These are phyloP conservation scores for Eimeria nieschulzi DNA, from an alignment of 169 alveolate species.

Conservation along the genomic window DNA sequence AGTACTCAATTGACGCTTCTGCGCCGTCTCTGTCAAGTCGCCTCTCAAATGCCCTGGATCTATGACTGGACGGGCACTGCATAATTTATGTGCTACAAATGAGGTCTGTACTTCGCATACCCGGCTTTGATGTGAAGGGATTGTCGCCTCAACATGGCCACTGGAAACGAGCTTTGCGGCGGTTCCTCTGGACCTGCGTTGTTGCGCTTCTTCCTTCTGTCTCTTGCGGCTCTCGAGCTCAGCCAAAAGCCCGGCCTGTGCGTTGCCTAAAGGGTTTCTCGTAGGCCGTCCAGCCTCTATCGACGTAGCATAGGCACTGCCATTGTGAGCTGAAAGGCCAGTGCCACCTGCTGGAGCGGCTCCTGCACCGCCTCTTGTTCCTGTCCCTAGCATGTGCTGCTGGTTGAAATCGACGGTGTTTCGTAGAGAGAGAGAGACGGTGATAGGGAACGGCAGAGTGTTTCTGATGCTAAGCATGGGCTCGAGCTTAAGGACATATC, in stretches of 20 bases:
- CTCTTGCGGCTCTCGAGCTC: constrained; percentile 44
- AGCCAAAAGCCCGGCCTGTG: constrained; percentile 63
- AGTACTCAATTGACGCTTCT: no score
- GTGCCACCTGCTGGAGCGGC: constrained; percentile 7
- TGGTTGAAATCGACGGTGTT: constrained; percentile 36
- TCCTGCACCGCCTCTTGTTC: neutral
- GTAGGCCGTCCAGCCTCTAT: neutral
- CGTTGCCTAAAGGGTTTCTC: constrained; percentile 31
- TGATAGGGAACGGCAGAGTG: constrained; percentile 81
- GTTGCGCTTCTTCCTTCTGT: constrained; percentile 60
- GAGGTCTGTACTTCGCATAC: constrained; percentile 11
- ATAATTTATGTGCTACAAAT: neutral
- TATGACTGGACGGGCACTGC: no score
- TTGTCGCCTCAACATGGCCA: constrained; percentile 75
- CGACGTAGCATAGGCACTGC: neutral
- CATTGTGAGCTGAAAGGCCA: neutral
- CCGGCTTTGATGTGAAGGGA: constrained; percentile 81
- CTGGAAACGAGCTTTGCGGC: constrained; percentile 77
- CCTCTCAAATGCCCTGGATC: no score
- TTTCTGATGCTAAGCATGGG: constrained; percentile 81
- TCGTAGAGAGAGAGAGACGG: constrained; percentile 77
- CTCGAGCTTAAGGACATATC: constrained; percentile 79
- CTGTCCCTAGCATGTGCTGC: neutral
- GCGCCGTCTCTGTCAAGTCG: no score
- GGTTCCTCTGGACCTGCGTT: constrained; percentile 64